Base-by-base conservation (phyloP, 495 filamentous ascomycete species). In the Lasiosphaeria ovina region DNA sequence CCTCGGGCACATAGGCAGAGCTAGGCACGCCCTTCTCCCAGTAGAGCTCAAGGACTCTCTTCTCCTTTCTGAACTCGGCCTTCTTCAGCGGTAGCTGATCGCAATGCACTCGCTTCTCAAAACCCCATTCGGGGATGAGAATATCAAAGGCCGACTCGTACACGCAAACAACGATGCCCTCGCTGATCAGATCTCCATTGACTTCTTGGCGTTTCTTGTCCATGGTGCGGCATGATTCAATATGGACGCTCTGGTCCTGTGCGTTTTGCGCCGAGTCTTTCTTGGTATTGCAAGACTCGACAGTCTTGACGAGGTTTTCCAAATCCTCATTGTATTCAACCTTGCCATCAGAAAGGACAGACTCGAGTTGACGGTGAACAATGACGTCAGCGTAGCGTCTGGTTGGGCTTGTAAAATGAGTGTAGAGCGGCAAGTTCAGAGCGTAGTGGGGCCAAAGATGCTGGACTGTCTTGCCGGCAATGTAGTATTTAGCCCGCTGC, bases 1-100 rank as follows among this genome's bases (percentile, higher is more conserved):
- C 94, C 68, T 98, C 94, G 6, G 94, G 95, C 58, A 98, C 88
- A 65, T 97, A 98, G 12, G 92, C 90, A 33, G 92, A 96, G 31
- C 93, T 97, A 32, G 93, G 92, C 33, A 97, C 91, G 57, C 94
- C 94, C 83, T 98, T 98, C 85, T 98, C 94, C 94, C 94, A 98
- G 79, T 97, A 98, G 5, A 98, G 83, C 74, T 98, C 94, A 53
- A 98, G 79, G 35, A 97, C 83, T 58, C 94, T 86, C 74, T 91
- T 88, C 66, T 93, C 90, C 82, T 97, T 98, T 71, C 96, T 86
- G 74, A 92, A 98, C 72, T 98, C 94, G 17, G 94, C 94, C 81
- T 98, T 98, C 84, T 97, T 97, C 62, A 98, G 78, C 12, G 94
- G 94, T 64, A 98, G 82, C 79, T 98, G 94, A 71, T 98, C 94